A percentile compares a stretch with the other conserved stretches of the same genome.
Evolutionary conservation across 2,329 filamentous ascomycete genomes (phyloP).

Genomic region (Fonsecaea erecta): DNA sequence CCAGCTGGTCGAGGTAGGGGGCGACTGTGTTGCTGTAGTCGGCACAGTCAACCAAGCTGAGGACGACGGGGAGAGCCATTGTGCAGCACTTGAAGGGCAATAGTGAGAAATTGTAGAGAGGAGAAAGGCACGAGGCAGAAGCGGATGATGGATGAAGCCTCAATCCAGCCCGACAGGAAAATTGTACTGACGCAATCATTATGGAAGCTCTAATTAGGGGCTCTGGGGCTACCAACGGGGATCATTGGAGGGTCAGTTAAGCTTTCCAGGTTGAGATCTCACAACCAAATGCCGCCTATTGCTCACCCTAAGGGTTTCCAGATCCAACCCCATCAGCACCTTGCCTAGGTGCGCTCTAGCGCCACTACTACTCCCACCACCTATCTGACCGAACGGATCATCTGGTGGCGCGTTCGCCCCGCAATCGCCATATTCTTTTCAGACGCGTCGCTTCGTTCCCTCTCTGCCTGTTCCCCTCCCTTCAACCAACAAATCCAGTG

Average conservation of each 20-base stretch:
- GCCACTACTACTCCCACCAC: neutral
- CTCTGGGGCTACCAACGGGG: too few relatives aligned
- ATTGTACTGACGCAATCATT: slow-evolving; percentile 1
- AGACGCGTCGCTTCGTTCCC: slow-evolving; percentile 4
- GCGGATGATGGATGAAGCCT: neutral
- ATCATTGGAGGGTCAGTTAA: neutral
- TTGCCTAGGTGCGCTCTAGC: neutral
- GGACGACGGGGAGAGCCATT: slow-evolving; percentile 75
- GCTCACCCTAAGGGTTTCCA: neutral
- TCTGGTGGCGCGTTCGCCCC: neutral
- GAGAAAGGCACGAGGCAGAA: neutral
- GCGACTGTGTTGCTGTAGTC: slow-evolving; percentile 75
- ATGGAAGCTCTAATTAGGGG: too few relatives aligned
- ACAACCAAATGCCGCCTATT: neutral
- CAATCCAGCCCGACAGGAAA: neutral
- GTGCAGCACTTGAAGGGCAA: neutral
- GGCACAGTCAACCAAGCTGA: slow-evolving; percentile 72
- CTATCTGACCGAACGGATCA: neutral
- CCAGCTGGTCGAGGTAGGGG: slow-evolving; percentile 73
- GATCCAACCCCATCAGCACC: neutral
- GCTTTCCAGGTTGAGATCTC: neutral
- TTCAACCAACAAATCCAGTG: too few relatives aligned
- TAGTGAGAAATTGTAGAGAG: neutral
- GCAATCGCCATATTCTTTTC: neutral
- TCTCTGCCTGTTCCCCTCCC: neutral